Percentiles rank a stretch among this genome's conserved stretches.
phyloP scores from a whole-genome alignment of 1,284 basidiomycete species.

The Amylostereum areolatum region DNA sequence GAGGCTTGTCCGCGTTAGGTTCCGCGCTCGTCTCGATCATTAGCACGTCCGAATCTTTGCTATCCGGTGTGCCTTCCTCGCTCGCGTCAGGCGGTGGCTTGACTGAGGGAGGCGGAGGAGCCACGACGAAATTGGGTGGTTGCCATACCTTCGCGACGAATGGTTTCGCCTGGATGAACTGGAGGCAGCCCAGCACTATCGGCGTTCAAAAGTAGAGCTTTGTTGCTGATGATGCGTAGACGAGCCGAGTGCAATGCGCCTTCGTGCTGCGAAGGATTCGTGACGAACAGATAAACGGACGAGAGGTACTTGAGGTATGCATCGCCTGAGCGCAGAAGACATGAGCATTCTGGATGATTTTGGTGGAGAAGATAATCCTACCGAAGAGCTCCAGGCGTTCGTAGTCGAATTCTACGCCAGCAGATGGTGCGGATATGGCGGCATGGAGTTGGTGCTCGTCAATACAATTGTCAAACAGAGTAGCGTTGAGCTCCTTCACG shows the following conservation, averaged over 20 bases:
- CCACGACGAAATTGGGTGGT: constrained; percentile 41
- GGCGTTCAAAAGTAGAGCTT: constrained; percentile 51
- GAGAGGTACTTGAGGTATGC: constrained; percentile 74
- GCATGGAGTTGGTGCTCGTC: constrained; percentile 52
- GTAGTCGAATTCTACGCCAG: constrained; percentile 64
- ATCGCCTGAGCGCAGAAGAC: constrained; percentile 46
- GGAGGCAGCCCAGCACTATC: constrained; percentile 51
- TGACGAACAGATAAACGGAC: constrained; percentile 68
- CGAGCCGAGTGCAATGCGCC: constrained; percentile 58
- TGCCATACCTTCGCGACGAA: constrained; percentile 62
- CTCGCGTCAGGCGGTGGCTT: background rate
- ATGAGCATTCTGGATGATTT: too few species aligned
- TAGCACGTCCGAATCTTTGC: too few species aligned
- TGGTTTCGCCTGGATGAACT: constrained; percentile 68
- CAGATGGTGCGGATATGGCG: constrained; percentile 64
- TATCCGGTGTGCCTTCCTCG: too few species aligned
- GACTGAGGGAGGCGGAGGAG: constrained; percentile 12
- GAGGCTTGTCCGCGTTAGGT: background rate
- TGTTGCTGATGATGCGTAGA: constrained; percentile 69
- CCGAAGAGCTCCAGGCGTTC: constrained; percentile 78
- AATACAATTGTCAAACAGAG: constrained; percentile 55
- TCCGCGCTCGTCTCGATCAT: background rate
- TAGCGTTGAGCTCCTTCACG: constrained; percentile 71
- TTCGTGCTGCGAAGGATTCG: constrained; percentile 54
- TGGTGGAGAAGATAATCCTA: constrained; percentile 20